These are phyloP conservation scores for Ilyonectria robusta DNA, from an alignment of 2,329 filamentous ascomycete genomes.

Conservation along the genomic window DNA sequence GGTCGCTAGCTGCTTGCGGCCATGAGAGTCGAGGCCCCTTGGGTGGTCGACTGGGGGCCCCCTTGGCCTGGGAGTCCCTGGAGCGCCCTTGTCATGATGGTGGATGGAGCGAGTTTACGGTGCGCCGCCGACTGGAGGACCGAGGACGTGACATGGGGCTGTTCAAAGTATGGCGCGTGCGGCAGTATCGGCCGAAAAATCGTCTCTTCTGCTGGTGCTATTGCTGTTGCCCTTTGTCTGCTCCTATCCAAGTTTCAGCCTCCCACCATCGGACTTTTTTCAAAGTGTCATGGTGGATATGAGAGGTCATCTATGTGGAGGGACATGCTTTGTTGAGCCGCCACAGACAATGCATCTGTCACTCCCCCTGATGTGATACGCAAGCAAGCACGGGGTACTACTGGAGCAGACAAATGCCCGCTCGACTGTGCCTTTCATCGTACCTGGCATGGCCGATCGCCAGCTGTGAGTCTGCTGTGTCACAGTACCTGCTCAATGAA, in stretches of 20 bases:
- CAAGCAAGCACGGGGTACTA: background rate
- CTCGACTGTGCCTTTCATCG: background rate
- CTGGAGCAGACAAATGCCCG: background rate
- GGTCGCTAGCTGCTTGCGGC: conserved; percentile 2
- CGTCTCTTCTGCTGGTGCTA: background rate
- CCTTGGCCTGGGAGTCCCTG: background rate
- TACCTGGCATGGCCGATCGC: background rate
- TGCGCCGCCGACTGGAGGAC: background rate
- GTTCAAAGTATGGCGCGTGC: conserved; percentile 12
- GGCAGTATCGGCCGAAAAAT: conserved; percentile 24
- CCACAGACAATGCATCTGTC: background rate
- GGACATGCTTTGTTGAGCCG: background rate
- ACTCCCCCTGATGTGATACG: background rate
- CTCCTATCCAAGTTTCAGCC: background rate
- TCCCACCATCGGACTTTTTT: background rate
- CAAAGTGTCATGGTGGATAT: too few relatives aligned
- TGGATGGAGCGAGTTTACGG: background rate
- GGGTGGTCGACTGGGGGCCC: background rate
- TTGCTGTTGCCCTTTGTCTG: conserved; percentile 21
- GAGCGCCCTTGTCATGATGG: background rate
- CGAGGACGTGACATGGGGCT: conserved; percentile 18
- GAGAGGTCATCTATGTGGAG: too few relatives aligned
- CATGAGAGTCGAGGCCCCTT: conserved; percentile 14
- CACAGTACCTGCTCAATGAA: too few relatives aligned
- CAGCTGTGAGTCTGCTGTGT: too few relatives aligned